A percentile compares a stretch with the other conserved stretches of the same genome.
These are phyloP conservation scores for Ormosia emarginata DNA, from an alignment of 306 rosid genomes.

Conservation along the genomic window DNA sequence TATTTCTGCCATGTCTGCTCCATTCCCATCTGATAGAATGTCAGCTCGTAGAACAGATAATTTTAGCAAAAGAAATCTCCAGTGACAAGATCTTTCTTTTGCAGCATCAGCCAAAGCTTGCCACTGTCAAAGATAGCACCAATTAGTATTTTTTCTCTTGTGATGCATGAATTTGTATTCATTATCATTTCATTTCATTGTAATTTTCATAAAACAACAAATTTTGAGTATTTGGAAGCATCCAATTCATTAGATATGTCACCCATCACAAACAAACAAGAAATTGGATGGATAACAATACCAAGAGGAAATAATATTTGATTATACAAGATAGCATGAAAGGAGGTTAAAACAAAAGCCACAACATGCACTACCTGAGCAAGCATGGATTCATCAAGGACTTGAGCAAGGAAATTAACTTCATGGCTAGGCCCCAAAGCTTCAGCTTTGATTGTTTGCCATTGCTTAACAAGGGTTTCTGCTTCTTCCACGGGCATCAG, in stretches of 20 bases:
- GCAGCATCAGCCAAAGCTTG: conserved; percentile 87
- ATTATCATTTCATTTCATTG: not conserved
- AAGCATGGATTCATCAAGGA: conserved; percentile 95
- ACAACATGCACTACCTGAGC: conserved; percentile 61
- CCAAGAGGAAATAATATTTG: not conserved
- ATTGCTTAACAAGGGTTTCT: conserved; percentile 79
- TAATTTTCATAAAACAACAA: not conserved
- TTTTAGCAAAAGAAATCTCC: conserved; percentile 86
- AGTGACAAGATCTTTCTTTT: conserved; percentile 72
- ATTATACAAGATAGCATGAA: not conserved
- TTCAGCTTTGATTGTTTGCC: conserved; percentile 89
- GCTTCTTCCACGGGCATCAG: conserved; percentile 86
- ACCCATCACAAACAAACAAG: not conserved
- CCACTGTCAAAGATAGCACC: conserved; percentile 60
- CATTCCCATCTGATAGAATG: conserved; percentile 63
- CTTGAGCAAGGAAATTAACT: conserved; percentile 56
- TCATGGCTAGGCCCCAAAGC: conserved; percentile 91
- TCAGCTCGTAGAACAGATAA: conserved; percentile 81
- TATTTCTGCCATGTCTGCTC: conserved; percentile 68
- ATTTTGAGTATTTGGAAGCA: not conserved
- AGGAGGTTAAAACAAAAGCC: conserved; percentile 10
- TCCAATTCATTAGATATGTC: not conserved
- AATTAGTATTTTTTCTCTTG: not conserved
- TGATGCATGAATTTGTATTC: not conserved
- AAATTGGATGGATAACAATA: not conserved